Conservation (phyloP, 2,329 filamentous ascomycete genomes). For the Arthrobotrys conoides region DNA sequence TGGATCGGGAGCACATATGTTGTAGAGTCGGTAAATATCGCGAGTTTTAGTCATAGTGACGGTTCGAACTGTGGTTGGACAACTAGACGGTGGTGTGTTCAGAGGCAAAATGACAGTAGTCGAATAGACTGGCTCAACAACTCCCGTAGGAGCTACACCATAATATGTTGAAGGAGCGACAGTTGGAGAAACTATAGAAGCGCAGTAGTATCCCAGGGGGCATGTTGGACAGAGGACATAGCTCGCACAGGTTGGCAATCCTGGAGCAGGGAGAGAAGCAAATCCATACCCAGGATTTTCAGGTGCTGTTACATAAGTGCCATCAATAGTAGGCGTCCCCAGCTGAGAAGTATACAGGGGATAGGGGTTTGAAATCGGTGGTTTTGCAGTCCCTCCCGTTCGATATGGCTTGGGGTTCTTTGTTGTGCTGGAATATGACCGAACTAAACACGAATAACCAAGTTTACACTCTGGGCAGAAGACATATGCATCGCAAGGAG, state of each 20-base stretch:
- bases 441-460: constrained; percentile 47
- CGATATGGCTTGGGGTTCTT: constrained; percentile 3
- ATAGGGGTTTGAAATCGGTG: constrained; percentile 40
- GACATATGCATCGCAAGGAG: constrained; percentile 48
- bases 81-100: background rate
- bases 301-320: constrained; percentile 22
- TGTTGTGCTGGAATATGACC: background rate
- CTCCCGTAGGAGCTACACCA: constrained; percentile 48
- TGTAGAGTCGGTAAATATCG: constrained; percentile 43
- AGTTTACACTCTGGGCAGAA: constrained; percentile 54
- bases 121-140: constrained; percentile 42
- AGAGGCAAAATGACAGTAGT: constrained; percentile 24
- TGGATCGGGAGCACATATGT: constrained; percentile 44
- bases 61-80: constrained; percentile 7
- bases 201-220: constrained; percentile 47
- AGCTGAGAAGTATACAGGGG: constrained; percentile 4
- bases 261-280: constrained; percentile 32
- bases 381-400: constrained; percentile 42
- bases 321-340: constrained; percentile 28
- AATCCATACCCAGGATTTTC: constrained; percentile 11
- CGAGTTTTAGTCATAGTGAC: constrained; percentile 46
- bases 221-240: constrained; percentile 53
- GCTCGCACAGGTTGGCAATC: constrained; percentile 44
- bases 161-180: constrained; percentile 43
- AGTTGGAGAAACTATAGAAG: constrained; percentile 32